Evolutionary conservation across 108 stramenopile genomes (phyloP).

Genomic region (Cyclotella atomus): DNA sequence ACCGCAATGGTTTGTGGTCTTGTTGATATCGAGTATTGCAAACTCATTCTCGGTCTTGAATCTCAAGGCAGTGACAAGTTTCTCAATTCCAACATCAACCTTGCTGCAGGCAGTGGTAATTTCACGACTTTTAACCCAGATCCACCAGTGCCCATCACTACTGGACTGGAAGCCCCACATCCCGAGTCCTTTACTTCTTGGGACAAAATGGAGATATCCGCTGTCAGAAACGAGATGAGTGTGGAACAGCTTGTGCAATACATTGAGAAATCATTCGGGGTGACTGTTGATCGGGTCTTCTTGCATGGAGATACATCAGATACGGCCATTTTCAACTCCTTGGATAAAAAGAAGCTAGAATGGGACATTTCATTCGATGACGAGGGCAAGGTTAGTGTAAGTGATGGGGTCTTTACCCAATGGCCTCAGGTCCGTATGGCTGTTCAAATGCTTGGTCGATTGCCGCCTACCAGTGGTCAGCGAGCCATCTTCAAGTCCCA

Average conservation of each 20-base stretch:
- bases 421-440: slow-evolving; percentile 71
- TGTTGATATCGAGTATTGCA: slow-evolving; percentile 83
- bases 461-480: slow-evolving; percentile 63
- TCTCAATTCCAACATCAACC: slow-evolving; percentile 63
- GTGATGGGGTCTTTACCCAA: slow-evolving; percentile 59
- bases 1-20: slow-evolving; percentile 88
- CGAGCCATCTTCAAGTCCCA: slow-evolving; percentile 58
- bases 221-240: slow-evolving; percentile 48
- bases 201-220: slow-evolving; percentile 61
- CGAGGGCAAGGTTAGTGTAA: slow-evolving; percentile 52
- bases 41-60: slow-evolving; percentile 65
- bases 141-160: slow-evolving; percentile 54
- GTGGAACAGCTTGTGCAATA: slow-evolving; percentile 53
- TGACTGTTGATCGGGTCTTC: slow-evolving; percentile 60
- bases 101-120: slow-evolving; percentile 61
- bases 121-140: slow-evolving; percentile 63
- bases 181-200: slow-evolving; percentile 59
- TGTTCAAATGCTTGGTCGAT: slow-evolving; percentile 53
- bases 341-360: slow-evolving; percentile 58
- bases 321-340: slow-evolving; percentile 54
- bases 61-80: slow-evolving; percentile 61
- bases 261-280: slow-evolving; percentile 51
- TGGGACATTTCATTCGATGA: slow-evolving; percentile 59
- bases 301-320: slow-evolving; percentile 46
- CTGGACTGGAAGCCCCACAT: slow-evolving; percentile 48